Evolutionary conservation across 2,329 filamentous ascomycete species (phyloP), one percentile per base, ranked within the genome.

Genomic region (Penicillium olsonii): DNA sequence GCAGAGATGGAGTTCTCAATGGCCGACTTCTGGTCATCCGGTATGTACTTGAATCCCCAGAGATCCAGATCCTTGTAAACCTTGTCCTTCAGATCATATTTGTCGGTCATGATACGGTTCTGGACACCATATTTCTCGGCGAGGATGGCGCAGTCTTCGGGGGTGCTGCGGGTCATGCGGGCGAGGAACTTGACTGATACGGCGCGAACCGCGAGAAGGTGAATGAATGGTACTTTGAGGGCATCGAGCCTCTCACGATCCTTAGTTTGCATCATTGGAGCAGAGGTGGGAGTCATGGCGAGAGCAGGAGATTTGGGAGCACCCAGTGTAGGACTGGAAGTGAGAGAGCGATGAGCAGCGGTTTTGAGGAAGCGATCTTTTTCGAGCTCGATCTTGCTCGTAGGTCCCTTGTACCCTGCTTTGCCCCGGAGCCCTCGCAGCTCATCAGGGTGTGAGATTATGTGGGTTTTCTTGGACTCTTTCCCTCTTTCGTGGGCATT

Each of bases 1-100:
- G 83, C 82, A 45, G 78, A 79, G 60, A 85, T 79, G 45, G 83
- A 82, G 67, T 80, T 80, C 54, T 84, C 79, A 59, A 86, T 81
- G 22, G 82, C 84, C 45, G 77, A 71, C 53, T 84, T 74, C 15
- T 83, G 76, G 48, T 85, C 80, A 39, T 80, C 76, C 39, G 77
- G 75, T 22, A 74, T 75, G 65, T 85, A 87, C 11, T 75, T 75
- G 61, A 86, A 86, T 7, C 75, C 78, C 75, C 78, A 85, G 9
- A 84, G 76, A 60, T 85, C 81, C 53, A 87, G 69, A 44, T 85
- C 83, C 59, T 81, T 82, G 64, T 79, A 86, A 14, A 73, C 69
- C 60, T 81, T 82, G 66, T 85, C 82, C 27, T 71, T 77, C 53
- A 87, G 70, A 57, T 78, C 70, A 67, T 77, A 82, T 53, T 78